Percentiles rank a stretch among this genome's conserved stretches.
phyloP scores from a whole-genome alignment of 352 stramenopile genomes.

The Pythium sp. region DNA sequence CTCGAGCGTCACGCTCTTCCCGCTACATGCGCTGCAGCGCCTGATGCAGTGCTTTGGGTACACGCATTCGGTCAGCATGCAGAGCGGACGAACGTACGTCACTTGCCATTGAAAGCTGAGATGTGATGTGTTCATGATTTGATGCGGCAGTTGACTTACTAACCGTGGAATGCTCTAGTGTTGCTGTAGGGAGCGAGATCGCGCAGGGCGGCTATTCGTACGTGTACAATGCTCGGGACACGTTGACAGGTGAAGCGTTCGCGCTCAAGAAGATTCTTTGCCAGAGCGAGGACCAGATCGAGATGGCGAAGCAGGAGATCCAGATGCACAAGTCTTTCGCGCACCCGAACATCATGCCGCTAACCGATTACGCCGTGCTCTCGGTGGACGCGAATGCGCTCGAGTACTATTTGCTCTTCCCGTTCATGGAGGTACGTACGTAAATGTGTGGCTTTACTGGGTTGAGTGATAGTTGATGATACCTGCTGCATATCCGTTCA shows the following conservation, averaged over 20 bases:
- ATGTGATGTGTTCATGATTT: background rate
- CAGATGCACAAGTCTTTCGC: constrained; percentile 66
- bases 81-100: constrained; percentile 75
- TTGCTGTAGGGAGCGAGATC: constrained; percentile 60
- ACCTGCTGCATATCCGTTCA: background rate
- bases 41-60: constrained; percentile 75
- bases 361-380: constrained; percentile 73
- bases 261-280: constrained; percentile 90
- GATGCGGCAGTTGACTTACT: too few species aligned
- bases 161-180: constrained; percentile 20
- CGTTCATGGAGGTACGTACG: constrained; percentile 65
- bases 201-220: constrained; percentile 87
- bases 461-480: background rate
- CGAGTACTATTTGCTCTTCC: constrained; percentile 87
- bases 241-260: constrained; percentile 69
- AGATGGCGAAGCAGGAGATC: constrained; percentile 81
- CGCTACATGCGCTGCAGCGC: constrained; percentile 54
- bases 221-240: constrained; percentile 77
- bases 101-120: background rate
- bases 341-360: constrained; percentile 84
- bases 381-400: constrained; percentile 38
- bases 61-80: constrained; percentile 57
- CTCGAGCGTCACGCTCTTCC: constrained; percentile 56
- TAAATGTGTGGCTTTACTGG: background rate
- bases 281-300: constrained; percentile 80